These are phyloP conservation scores for Coemansia sp. DNA, from an alignment of 192 early-diverging fungal genomes.

Conservation along the genomic window DNA sequence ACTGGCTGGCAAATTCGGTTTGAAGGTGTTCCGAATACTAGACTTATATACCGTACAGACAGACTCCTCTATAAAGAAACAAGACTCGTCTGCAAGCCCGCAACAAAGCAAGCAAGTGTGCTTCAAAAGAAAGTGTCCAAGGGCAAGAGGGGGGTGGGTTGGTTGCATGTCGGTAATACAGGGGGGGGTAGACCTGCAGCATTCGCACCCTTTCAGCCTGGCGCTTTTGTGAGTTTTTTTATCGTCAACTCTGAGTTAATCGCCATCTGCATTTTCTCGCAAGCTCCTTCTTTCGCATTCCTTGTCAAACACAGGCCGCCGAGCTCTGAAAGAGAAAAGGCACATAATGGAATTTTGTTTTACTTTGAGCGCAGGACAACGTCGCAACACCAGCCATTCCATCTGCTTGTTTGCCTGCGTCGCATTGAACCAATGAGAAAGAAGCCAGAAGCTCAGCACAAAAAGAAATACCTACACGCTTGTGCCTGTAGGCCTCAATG, in stretches of 20 bases:
- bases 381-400: not conserved
- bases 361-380: slow-evolving; percentile 1
- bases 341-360: not conserved
- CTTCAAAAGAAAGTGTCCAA: not conserved
- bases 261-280: not conserved
- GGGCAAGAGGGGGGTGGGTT: not conserved
- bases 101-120: not conserved
- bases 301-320: too few species aligned
- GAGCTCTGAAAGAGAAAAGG: not conserved
- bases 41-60: slow-evolving; percentile 1
- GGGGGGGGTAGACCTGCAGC: not conserved
- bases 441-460: not conserved
- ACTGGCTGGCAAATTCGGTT: not conserved
- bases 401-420: not conserved
- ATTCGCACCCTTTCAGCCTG: not conserved
- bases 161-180: not conserved
- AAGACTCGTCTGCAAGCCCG: slow-evolving; percentile 1
- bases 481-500: not conserved
- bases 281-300: not conserved
- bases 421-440: not conserved
- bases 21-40: slow-evolving; percentile 3
- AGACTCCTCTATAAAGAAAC: slow-evolving; percentile 5
- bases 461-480: not conserved
- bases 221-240: not conserved
- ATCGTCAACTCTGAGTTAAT: slow-evolving; percentile 1